phyloP scores from a whole-genome alignment of 305 asterid species.

The Solanum hybrid region DNA sequence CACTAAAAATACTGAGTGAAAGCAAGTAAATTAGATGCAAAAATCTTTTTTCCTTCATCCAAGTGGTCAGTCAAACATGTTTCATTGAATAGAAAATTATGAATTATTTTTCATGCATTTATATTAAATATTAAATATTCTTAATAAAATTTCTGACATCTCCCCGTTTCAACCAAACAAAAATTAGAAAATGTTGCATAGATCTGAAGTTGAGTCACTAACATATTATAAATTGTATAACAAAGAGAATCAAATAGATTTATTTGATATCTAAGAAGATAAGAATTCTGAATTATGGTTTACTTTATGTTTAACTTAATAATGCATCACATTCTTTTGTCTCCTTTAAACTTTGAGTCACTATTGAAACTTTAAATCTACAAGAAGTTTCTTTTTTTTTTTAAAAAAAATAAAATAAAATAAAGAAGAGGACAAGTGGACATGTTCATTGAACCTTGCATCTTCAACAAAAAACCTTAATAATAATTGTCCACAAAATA shows the following conservation, averaged over 20 bases:
- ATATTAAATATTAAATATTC: background rate
- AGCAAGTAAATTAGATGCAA: background rate
- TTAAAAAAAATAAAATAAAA: background rate
- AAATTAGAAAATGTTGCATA: background rate
- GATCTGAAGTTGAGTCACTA: background rate
- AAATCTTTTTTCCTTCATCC: background rate
- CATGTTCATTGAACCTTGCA: background rate
- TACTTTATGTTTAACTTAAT: background rate
- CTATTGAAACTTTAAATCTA: background rate
- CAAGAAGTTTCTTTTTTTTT: background rate
- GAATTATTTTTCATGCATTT: no score
- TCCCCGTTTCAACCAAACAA: background rate
- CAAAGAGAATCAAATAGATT: background rate
- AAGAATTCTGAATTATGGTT: background rate
- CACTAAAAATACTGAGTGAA: background rate
- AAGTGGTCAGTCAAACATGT: background rate
- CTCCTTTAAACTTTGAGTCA: conserved; percentile 2
- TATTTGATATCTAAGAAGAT: background rate
- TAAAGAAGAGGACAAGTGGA: background rate
- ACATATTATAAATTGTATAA: background rate
- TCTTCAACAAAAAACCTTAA: background rate
- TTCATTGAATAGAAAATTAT: no score
- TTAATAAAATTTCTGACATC: background rate
- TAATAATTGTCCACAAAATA: background rate
- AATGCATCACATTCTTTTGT: background rate